Conservation (phyloP, 805 yeast genomes). For the Yarrowia keelungensis region DNA sequence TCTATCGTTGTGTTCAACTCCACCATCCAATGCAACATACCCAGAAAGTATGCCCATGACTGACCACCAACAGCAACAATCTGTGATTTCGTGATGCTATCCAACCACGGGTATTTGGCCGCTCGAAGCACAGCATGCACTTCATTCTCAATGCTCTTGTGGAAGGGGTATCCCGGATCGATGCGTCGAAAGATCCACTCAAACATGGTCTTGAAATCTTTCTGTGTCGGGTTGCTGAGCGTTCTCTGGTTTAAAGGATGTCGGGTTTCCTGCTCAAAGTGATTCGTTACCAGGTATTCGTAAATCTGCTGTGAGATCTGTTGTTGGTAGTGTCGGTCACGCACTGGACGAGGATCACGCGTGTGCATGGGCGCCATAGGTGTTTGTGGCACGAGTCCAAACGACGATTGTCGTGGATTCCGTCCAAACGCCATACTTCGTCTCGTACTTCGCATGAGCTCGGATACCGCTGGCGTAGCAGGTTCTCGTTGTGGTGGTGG, state of each 20-base stretch:
- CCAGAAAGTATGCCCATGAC: slow-evolving; percentile 83
- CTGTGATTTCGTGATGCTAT: slow-evolving; percentile 80
- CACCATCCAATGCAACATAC: slow-evolving; percentile 83
- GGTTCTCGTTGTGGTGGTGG: slow-evolving; percentile 37
- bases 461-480: slow-evolving; percentile 21
- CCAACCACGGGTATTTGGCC: slow-evolving; percentile 80
- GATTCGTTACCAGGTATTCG: slow-evolving; percentile 66
- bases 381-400: slow-evolving; percentile 30
- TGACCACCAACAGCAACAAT: slow-evolving; percentile 91
- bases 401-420: slow-evolving; percentile 22
- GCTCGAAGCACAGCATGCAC: slow-evolving; percentile 70
- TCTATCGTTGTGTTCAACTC: slow-evolving; percentile 59
- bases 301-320: slow-evolving; percentile 70
- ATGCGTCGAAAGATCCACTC: slow-evolving; percentile 77
- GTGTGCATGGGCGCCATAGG: slow-evolving; percentile 33
- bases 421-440: slow-evolving; percentile 33
- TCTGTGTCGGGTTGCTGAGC: slow-evolving; percentile 80
- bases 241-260: slow-evolving; percentile 71
- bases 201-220: slow-evolving; percentile 78
- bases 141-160: slow-evolving; percentile 74
- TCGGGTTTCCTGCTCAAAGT: slow-evolving; percentile 77
- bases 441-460: slow-evolving; percentile 27
- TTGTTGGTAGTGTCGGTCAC: slow-evolving; percentile 72
- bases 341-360: slow-evolving; percentile 75
- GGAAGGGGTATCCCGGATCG: slow-evolving; percentile 79